phyloP scores from a whole-genome alignment of 164 flowering plant genomes.

The Warburgia ugandensis region DNA sequence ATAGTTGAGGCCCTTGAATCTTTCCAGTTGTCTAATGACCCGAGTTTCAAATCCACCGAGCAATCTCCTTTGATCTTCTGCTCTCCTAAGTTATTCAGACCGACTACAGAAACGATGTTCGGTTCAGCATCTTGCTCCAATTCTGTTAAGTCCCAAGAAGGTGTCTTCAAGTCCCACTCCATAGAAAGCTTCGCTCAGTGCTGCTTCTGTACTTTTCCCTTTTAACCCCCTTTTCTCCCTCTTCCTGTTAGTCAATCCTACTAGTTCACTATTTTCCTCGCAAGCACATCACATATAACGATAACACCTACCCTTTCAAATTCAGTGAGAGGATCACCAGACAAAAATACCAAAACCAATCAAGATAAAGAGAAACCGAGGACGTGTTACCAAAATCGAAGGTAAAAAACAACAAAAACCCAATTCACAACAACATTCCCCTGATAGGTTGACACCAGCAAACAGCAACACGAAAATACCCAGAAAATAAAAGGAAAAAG shows the following conservation, averaged over 20 bases:
- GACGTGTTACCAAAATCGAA: too few relatives aligned
- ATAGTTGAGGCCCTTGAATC: conserved; percentile 20
- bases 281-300: conserved; percentile 4
- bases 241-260: background rate
- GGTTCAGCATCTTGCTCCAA: conserved; percentile 26
- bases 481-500: too few relatives aligned
- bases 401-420: too few relatives aligned
- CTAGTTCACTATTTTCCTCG: conserved; percentile 7
- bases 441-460: background rate
- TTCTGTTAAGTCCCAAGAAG: conserved; percentile 44
- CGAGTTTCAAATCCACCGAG: conserved; percentile 60
- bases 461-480: background rate
- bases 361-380: conserved; percentile 1
- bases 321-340: conserved; percentile 8
- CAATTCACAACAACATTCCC: background rate
- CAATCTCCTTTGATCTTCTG: conserved; percentile 21
- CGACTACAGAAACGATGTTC: conserved; percentile 17
- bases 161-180: conserved; percentile 57
- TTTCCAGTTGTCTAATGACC: conserved; percentile 21
- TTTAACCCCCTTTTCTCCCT: conserved; percentile 1
- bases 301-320: conserved; percentile 2
- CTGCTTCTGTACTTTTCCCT: background rate
- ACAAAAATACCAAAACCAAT: conserved; percentile 7
- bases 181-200: conserved; percentile 18
- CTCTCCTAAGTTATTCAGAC: conserved; percentile 22